Conservation (phyloP, 306 rosid genomes). For the Sesbania bispinosa region DNA sequence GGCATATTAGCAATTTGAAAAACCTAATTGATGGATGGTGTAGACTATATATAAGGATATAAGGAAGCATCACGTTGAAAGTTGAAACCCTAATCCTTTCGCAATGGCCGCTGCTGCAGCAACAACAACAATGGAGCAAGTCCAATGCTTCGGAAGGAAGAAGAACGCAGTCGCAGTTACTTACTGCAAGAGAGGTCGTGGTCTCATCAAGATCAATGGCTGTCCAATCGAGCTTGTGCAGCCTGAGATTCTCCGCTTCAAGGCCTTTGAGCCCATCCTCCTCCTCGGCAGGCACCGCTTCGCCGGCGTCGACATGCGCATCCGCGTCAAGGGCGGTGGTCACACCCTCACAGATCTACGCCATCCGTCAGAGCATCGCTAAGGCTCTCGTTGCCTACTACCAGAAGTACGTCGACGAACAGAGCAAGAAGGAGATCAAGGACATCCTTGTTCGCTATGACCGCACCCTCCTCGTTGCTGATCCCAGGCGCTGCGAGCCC, state of each 20-base stretch:
- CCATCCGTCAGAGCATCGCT: conserved; percentile 81
- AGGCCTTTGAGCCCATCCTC: conserved; percentile 77
- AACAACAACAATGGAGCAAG: conserved; percentile 46
- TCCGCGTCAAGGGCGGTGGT: conserved; percentile 78
- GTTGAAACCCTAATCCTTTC: neutral
- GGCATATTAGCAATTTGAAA: neutral
- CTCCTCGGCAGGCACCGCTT: conserved; percentile 74
- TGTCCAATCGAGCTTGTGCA: conserved; percentile 69
- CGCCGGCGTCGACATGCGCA: conserved; percentile 70
- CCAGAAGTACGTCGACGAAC: conserved; percentile 85
- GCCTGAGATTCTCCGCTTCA: conserved; percentile 87
- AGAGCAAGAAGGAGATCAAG: conserved; percentile 85
- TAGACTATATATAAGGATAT: neutral
- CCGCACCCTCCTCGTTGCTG: conserved; percentile 72
- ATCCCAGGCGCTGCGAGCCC: conserved; percentile 85
- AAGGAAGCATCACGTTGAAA: no score
- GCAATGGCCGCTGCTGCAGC: conserved; percentile 12
- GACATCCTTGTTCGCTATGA: conserved; percentile 77
- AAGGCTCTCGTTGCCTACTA: conserved; percentile 74
- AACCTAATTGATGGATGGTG: neutral
- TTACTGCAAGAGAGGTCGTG: conserved; percentile 74
- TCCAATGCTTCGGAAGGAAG: conserved; percentile 82
- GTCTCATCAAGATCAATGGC: conserved; percentile 81
- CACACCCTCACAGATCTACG: conserved; percentile 84
- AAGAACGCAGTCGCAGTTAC: conserved; percentile 89